phyloP scores from a whole-genome alignment of 257 asterid species.

The Lycium ferocissimum region DNA sequence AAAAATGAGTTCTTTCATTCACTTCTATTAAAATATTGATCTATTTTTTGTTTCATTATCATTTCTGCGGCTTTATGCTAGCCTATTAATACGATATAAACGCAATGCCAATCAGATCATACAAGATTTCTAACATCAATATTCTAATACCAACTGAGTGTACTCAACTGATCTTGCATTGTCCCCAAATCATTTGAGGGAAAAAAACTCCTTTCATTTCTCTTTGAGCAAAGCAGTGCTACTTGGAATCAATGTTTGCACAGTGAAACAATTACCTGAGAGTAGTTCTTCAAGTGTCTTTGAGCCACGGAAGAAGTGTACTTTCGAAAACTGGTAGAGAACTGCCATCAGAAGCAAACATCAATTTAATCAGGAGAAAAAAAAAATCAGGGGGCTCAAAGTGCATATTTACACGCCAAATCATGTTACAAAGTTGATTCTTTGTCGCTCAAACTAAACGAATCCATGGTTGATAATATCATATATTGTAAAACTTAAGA shows the following conservation, averaged over 20 bases:
- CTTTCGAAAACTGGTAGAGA: constrained; percentile 78
- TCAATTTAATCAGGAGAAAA: not conserved
- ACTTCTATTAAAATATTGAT: not conserved
- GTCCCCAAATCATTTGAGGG: not conserved
- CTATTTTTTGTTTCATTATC: constrained; percentile 11
- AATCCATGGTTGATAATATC: not conserved
- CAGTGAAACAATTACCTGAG: constrained; percentile 61
- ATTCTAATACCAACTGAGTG: not conserved
- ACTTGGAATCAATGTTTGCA: not conserved
- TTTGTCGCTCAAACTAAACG: not conserved
- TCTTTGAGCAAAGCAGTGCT: not conserved
- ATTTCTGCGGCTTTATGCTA: not conserved
- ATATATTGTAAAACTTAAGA: not conserved
- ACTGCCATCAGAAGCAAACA: constrained; percentile 56
- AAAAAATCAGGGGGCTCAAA: no score
- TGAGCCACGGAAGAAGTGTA: constrained; percentile 91
- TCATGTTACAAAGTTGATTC: not conserved
- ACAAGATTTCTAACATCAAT: constrained; percentile 3
- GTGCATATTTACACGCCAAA: not conserved
- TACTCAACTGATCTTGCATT: constrained; percentile 16
- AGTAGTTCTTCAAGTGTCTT: constrained; percentile 78
- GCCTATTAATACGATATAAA: not conserved
- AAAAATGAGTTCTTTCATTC: not conserved
- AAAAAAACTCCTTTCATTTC: not conserved
- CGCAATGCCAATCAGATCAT: constrained; percentile 2